phyloP scores from a whole-genome alignment of 1,139 yeast genomes.

The Kodamaea alishanica region DNA sequence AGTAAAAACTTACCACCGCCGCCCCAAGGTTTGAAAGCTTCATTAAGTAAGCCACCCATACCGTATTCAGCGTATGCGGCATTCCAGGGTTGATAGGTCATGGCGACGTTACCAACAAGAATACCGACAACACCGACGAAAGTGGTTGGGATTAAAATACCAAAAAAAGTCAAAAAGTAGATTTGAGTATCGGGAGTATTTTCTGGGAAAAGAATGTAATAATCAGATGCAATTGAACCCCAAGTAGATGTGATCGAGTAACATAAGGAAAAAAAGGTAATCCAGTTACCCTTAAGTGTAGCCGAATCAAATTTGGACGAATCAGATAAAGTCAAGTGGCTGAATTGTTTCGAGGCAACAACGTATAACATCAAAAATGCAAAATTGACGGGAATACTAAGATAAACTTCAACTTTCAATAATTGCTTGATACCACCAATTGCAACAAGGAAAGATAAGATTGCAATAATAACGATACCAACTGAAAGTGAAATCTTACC shows the following conservation, averaged over 20 bases:
- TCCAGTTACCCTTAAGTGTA: conserved; percentile 57
- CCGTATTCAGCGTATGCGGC: conserved; percentile 57
- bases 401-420: conserved; percentile 60
- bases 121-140: conserved; percentile 76
- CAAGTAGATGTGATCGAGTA: conserved; percentile 85
- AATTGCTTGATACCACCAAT: conserved; percentile 74
- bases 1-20: conserved; percentile 75
- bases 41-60: conserved; percentile 72
- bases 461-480: conserved; percentile 69
- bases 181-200: conserved; percentile 55
- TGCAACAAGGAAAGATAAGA: conserved; percentile 61
- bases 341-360: conserved; percentile 55
- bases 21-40: conserved; percentile 72
- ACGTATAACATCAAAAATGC: conserved; percentile 70
- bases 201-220: conserved; percentile 80
- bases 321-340: conserved; percentile 34
- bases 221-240: conserved; percentile 87
- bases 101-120: conserved; percentile 68
- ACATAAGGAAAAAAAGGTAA: conserved; percentile 69
- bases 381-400: conserved; percentile 67
- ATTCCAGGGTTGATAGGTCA: conserved; percentile 56
- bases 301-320: conserved; percentile 36
- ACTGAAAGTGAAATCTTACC: conserved; percentile 64
- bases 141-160: conserved; percentile 67
- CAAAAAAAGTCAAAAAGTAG: conserved; percentile 62